Evolutionary conservation across 2,329 filamentous ascomycete genomes (phyloP), one percentile per base, ranked within the genome.

Genomic region (Aureobasidium sp.): DNA sequence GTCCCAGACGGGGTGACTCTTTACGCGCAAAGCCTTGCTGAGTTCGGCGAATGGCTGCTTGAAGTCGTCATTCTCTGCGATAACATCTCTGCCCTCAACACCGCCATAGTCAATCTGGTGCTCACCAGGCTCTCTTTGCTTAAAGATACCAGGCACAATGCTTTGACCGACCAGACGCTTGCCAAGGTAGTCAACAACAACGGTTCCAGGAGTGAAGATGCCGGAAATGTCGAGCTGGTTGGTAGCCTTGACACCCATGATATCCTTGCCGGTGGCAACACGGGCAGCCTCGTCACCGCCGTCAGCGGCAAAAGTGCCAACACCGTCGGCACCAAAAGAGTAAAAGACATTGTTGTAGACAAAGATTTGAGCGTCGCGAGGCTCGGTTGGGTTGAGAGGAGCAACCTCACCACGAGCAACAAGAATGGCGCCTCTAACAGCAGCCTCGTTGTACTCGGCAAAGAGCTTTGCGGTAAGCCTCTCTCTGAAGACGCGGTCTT

Each of bases 311-410:
- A 99, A 99, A 17, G 94, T 99, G 45, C 94, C 93, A 47, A 97
- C 94, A 57, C 94, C 95, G 73, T 99, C 94, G 46, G 94, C 93
- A 64, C 94, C 94, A 68, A 96, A 97, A 0, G 94, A 97, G 79
- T 96, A 99, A 79, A 99, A 99, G 66, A 99, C 91, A 75, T 99
- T 99, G 80, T 97, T 97, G 79, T 97, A 96, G 25, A 99, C 93
- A 69, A 96, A 99, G 65, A 99, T 99, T 73, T 99, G 94, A 4
- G 94, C 94, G 73, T 99, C 93, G 66, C 82, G 84, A 64, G 82
- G 86, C 76, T 99, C 94, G 0, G 93, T 97, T 7, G 94, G 95
- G 77, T 99, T 99, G 59, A 99, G 77, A 7, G 94, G 90, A 21
- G 91, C 86, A 64, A 99, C 88, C 73, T 99, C 94, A 58, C 94